Base-by-base conservation (phyloP, 202 grass and related monocot species). In the Carex sylvatica region DNA sequence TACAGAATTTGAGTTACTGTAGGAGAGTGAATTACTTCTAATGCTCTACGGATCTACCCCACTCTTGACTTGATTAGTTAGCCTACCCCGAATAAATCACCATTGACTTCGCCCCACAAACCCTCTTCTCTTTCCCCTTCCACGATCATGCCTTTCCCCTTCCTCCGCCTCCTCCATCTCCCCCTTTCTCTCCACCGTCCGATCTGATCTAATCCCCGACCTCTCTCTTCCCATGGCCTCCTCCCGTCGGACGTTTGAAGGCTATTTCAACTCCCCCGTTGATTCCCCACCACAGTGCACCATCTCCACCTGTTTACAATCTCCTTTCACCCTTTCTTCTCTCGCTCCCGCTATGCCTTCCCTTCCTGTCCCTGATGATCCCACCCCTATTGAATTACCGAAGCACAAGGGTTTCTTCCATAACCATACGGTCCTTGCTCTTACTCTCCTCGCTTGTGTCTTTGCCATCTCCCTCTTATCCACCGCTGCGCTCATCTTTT, bases 381-480 rank as follows among this genome's bases (percentile, higher is more conserved):
- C 6, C 3, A 0, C 0, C 10, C 8, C 58, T 24, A 12, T 61
- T 35, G 3, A 16, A 26, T 24, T 55, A 20, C 56, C 47, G 16
- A 59, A 86, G 5, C 63, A 23, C 4, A 81, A 72, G 22, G 51
- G 72, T 44, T 3, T 83, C 52, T 61, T 84, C 73, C 91, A 88
- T 66, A 75, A 82, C 63, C 81, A 81, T 4, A 55, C 15, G 2
- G 6, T 80, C 46, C 0, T 80, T 70, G 71, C 72, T 0, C 49
- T 89, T 67, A 84, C 87, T 23, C 56, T 92, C 6, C 13, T 92
- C 64, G 88, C 85, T 59, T 89, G 74, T 59, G 78, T 88, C 89
- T 86, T 94, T 36, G 87, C 89, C 77, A 28, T 92, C 76, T 90
- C 85, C 15, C 77, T 92, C 67, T 22, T 80, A 1, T 36, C 87